phyloP scores from a whole-genome alignment of 2,329 filamentous ascomycete species.

The Leptographium galeiforme region DNA sequence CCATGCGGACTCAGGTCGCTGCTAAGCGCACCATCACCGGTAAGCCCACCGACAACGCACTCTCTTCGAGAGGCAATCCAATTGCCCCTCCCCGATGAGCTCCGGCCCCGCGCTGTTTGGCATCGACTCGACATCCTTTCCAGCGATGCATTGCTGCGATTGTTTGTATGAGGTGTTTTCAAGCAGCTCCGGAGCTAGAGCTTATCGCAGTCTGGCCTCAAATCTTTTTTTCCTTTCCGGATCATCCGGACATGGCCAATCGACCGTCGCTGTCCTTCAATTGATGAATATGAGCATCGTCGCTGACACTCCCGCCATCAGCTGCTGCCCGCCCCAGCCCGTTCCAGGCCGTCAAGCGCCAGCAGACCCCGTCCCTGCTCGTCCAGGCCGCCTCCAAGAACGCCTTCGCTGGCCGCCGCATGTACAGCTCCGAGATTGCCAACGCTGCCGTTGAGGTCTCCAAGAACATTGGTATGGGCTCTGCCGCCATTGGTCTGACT shows the following conservation, averaged over 20 bases:
- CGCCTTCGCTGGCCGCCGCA: conserved; percentile 51
- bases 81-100: not conserved
- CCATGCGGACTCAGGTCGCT: conserved; percentile 50
- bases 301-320: conserved; percentile 18
- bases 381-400: conserved; percentile 48
- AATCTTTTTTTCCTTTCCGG: not conserved
- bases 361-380: conserved; percentile 55
- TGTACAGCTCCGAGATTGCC: conserved; percentile 81
- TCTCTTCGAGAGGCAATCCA: too few species aligned
- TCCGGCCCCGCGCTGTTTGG: not conserved
- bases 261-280: not conserved
- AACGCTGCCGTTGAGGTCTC: conserved; percentile 80
- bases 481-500: conserved; percentile 82
- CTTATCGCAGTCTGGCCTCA: not conserved
- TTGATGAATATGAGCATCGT: not conserved
- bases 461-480: conserved; percentile 82
- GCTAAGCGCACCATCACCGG: conserved; percentile 67
- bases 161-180: conserved; percentile 4
- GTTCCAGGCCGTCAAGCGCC: conserved; percentile 65
- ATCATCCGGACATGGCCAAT: conserved; percentile 1
- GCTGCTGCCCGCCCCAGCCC: conserved; percentile 44
- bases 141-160: not conserved
- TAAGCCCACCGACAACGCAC: conserved; percentile 34
- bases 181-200: not conserved
- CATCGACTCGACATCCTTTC: not conserved